Base-by-base conservation (phyloP, 2,329 filamentous ascomycete genomes). In the Colletotrichum brevisporum region DNA sequence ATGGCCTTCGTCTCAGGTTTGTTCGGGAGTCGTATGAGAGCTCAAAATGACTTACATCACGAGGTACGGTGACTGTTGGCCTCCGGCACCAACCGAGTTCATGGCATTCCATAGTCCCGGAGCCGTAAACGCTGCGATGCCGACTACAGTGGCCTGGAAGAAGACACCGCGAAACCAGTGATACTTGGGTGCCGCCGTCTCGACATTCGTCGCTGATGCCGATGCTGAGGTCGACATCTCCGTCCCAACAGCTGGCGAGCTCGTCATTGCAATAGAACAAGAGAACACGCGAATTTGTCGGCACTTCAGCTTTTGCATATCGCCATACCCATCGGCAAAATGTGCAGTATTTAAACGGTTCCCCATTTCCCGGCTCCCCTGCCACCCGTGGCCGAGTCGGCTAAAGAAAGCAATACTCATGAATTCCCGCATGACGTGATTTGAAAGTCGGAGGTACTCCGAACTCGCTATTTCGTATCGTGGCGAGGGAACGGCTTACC, bases 71-170 rank as follows among this genome's bases (percentile, higher is more conserved):
- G 72, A 75, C 39, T 77, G 75, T 55, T 75, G 72, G 9, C 76
- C 75, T 26, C 75, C 75, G 26, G 76, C 76, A 5, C 75, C 75
- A 12, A 76, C 74, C 3, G 74, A 75, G 47, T 76, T 71, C 75
- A 77, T 78, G 6, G 75, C 76, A 56, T 77, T 78, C 74, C 75
- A 77, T 21, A 77, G 69, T 1, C 76, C 76, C 0, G 76, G 76
- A 5, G 76, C 76, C 4, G 74, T 67, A 59, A 77, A 77, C 0
- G 75, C 76, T 2, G 72, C 71, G 36, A 74, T 70, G 1, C 74
- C 74, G 5, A 74, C 74, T 10, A 77, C 64, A 3, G 73, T 75
- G 5, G 74, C 74, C 31, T 76, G 74, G 63, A 76, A 76, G 62
- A 78, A 76, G 15, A 76, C 74, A 24, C 75, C 74, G 13, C 73